Base-by-base conservation (phyloP, 176 grass and related monocot species). In the Thalia dealbata region DNA sequence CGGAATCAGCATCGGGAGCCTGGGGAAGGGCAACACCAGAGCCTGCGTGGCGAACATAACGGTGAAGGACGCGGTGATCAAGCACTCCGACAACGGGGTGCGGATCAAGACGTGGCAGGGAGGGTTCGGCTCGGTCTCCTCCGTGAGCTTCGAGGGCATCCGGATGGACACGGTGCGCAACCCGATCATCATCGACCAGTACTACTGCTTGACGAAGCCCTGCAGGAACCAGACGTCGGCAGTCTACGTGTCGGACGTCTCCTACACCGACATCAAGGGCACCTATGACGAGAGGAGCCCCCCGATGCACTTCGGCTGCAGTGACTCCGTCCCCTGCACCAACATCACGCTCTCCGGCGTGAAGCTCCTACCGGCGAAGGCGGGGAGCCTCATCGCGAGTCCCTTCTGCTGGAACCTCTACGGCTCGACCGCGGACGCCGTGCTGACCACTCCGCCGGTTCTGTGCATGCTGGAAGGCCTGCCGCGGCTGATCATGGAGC, bases 21-120 rank as follows among this genome's bases (percentile, higher is more conserved):
- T 91, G 8, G 89, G 89, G 0, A 88, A 84, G 56, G 58, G 79
- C 26, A 86, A 81, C 1, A 74, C 81, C 3, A 76, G 71, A 0
- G 95, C 95, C 15, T 99, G 95, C 78, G 95, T 99, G 27, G 25
- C 81, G 30, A 99, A 99, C 70, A 69, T 99, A 38, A 99, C 95
- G 5, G 95, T 99, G 55, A 76, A 71, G 27, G 82, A 93, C 76
- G 83, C 82, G 3, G 74, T 99, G 50, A 99, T 99, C 62, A 84
- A 76, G 50, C 87, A 70, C 63, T 93, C 95, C 0, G 90, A 93
- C 80, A 99, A 99, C 55, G 95, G 95, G 24, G 79, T 93, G 21
- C 52, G 95, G 35, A 99, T 99, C 83, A 99, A 99, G 95, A 99
- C 95, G 61, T 99, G 95, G 95, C 95, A 97, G 76, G 95, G 95